These are phyloP conservation scores for Conringia planisiliqua DNA, from an alignment of 345 rosid species.

Conservation along the genomic window DNA sequence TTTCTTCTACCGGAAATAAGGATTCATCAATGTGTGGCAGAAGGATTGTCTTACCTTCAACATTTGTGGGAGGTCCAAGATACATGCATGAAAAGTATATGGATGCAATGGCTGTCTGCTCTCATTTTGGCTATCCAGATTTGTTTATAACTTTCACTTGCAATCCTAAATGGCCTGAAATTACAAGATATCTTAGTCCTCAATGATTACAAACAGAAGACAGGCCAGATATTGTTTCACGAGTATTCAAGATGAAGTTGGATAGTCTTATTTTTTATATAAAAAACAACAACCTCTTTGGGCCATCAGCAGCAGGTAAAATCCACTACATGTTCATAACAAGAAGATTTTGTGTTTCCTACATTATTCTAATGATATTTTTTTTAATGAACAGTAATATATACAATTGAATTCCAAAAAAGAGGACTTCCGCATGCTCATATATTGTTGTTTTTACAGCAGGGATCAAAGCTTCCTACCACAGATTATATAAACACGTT, in stretches of 20 bases:
- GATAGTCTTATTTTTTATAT: neutral
- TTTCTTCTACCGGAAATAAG: neutral
- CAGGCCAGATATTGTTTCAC: neutral
- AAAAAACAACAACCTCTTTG: too few species aligned
- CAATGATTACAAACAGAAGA: neutral
- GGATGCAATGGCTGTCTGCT: slow-evolving; percentile 3
- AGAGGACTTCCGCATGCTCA: neutral
- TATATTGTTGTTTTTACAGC: neutral
- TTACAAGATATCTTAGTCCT: neutral
- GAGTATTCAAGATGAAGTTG: neutral
- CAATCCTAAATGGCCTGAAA: neutral
- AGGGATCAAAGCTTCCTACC: neutral
- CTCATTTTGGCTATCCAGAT: neutral
- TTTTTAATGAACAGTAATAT: neutral
- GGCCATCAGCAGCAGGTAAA: too few species aligned
- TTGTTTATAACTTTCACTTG: neutral
- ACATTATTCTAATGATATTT: neutral
- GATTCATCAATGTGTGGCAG: neutral
- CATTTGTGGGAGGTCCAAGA: neutral
- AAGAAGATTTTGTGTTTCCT: too few species aligned
- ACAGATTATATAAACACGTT: neutral
- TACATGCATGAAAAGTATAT: neutral
- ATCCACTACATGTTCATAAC: too few species aligned
- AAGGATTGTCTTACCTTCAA: neutral
- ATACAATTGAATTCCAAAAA: neutral